These are phyloP conservation scores for Phytomonas sp. DNA, from an alignment of 208 protist species.

Conservation along the genomic window DNA sequence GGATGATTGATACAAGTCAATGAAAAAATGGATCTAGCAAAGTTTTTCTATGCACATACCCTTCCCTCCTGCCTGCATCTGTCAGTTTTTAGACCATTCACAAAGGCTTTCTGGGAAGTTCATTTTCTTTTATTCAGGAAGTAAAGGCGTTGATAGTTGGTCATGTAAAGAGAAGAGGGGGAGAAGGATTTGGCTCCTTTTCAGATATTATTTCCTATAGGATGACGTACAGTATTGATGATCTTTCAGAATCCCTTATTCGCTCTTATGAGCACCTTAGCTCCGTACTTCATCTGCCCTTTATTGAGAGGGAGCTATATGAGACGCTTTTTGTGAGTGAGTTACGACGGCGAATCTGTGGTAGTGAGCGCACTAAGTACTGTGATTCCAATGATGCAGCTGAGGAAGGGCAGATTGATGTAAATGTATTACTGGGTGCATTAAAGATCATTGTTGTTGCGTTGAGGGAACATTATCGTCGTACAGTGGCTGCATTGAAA, in stretches of 20 bases:
- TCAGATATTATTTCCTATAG: neutral
- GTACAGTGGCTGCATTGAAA: conserved; percentile 29
- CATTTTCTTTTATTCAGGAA: neutral
- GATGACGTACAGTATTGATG: neutral
- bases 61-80: neutral
- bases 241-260: neutral
- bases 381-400: conserved; percentile 2
- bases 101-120: neutral
- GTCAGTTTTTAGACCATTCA: neutral
- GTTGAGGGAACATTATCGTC: conserved; percentile 24
- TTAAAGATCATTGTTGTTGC: conserved; percentile 21
- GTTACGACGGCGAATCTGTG: conserved; percentile 14
- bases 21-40: neutral
- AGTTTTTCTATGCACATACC: neutral
- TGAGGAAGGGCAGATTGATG: conserved; percentile 19
- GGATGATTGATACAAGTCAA: neutral
- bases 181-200: neutral
- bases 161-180: neutral
- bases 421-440: conserved; percentile 17
- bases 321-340: conserved; percentile 19
- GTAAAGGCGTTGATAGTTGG: neutral
- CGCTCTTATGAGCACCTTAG: conserved; percentile 18
- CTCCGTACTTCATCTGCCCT: conserved; percentile 18
- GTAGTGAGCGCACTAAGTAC: neutral
- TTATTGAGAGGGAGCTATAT: conserved; percentile 28